Base-by-base conservation (phyloP, 768 basidiomycete species). In the Kwoniella shandongensis region DNA sequence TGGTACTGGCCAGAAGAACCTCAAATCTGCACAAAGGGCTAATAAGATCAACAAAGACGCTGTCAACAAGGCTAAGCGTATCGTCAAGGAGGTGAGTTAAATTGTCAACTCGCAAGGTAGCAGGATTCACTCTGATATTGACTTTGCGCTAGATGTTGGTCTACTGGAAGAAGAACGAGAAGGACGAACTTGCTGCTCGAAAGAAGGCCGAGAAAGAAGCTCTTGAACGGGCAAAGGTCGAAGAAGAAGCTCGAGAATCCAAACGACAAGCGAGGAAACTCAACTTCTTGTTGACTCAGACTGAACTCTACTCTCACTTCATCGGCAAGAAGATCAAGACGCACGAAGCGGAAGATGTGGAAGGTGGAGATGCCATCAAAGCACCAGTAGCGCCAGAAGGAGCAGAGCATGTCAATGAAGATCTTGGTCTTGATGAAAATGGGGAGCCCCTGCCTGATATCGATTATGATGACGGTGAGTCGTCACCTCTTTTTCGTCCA, bases 81-180 rank as follows among this genome's bases (percentile, higher is more conserved):
- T 71, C 23, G 62, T 71, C 48, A 69, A 67, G 39, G 70, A 71
- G 60, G 69, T 70, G n/a, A 45, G 18, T 22, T 12, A 15, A 13
- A 11, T 2, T 45, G 26, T 17, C 26, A 17, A 18, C 6, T 39
- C 22, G 18, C 26, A 11, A 18, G 15, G 7, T 25, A 4, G 12
- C 18, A 29, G 12, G 52, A 25, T 45, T 23, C 39, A 4, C n/a
- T n/a, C 27, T 54, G 29, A 44, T 20, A 22, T n/a, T n/a, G 22
- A 4, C 7, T 22, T 55, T 2, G 17, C n/a, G 22, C 6, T 49
- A 97, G 80, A 91, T 97, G 88, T 85, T 93, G 59, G 85, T 91
- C 18, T 92, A 93, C 78, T 96, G 91, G 91, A 93, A 89, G 79
- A 91, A 91, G 78, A 97, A 96, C 64, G 94, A 98, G 78, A 91